A percentile compares a stretch with the other conserved stretches of the same genome.
phyloP scores from a whole-genome alignment of 139 green algal genomes.

The Coccomyxa sp. region DNA sequence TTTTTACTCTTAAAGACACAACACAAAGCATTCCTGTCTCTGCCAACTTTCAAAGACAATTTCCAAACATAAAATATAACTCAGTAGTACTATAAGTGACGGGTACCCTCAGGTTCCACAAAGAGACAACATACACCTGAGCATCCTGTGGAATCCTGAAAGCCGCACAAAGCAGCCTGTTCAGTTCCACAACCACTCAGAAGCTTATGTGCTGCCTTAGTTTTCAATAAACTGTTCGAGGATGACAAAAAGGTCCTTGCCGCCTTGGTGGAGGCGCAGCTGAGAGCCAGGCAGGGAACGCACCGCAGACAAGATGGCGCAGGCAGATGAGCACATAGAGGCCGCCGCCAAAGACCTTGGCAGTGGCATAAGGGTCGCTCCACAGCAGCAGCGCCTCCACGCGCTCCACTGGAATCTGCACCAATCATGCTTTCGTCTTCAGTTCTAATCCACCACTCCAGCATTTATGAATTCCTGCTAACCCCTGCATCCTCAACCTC shows the following conservation, averaged over 20 bases:
- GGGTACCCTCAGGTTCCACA: neutral
- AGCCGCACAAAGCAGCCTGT: too few species aligned
- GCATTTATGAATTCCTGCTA: neutral
- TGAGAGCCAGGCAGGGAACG: neutral
- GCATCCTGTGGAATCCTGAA: too few species aligned
- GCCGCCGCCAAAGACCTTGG: conserved; percentile 16
- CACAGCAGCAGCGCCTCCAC: conserved; percentile 25
- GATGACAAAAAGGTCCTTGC: neutral
- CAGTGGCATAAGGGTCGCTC: conserved; percentile 11
- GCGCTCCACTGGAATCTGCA: conserved; percentile 3
- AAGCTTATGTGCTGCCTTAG: neutral
- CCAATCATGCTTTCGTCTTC: neutral
- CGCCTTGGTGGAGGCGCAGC: neutral
- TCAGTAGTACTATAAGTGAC: too few species aligned
- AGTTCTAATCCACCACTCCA: neutral
- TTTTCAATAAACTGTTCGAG: neutral
- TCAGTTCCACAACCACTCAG: too few species aligned
- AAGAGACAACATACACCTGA: neutral
- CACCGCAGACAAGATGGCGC: conserved; percentile 17
- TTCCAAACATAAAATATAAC: too few species aligned
- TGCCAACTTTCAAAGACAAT: too few species aligned
- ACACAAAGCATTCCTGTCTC: too few species aligned
- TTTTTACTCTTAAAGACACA: too few species aligned
- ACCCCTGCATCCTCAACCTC: neutral
- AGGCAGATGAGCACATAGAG: conserved; percentile 25